A percentile compares a stretch with the other conserved stretches of the same genome.
Evolutionary conservation across 306 rosid species (phyloP).

Genomic region (Quercus alba): DNA sequence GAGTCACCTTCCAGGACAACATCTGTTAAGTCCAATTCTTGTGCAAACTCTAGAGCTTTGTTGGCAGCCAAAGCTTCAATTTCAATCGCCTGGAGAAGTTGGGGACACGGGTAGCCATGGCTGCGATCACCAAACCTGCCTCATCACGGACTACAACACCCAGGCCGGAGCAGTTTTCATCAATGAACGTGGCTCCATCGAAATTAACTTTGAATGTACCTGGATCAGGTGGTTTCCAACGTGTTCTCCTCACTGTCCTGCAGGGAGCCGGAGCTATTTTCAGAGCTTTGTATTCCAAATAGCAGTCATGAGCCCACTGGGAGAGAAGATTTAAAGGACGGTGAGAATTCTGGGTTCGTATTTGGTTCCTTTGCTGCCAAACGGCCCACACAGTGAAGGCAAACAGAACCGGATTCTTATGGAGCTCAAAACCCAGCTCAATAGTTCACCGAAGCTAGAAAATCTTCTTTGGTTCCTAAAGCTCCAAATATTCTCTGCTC

Average conservation of each 20-base stretch:
- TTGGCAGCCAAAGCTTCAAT: too few species aligned
- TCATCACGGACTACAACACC: fast-evolving
- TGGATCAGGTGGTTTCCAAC: too few species aligned
- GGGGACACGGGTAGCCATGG: too few species aligned
- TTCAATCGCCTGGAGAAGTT: fast-evolving
- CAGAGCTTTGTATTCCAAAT: fast-evolving
- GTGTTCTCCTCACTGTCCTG: fast-evolving
- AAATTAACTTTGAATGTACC: fast-evolving
- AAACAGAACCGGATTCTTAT: fast-evolving
- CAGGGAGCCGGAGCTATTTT: fast-evolving
- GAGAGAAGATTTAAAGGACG: too few species aligned
- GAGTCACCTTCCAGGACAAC: too few species aligned
- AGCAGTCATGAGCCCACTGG: too few species aligned
- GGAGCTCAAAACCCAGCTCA: too few species aligned
- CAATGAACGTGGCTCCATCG: fast-evolving
- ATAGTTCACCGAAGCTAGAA: fast-evolving
- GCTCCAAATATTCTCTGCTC: fast-evolving
- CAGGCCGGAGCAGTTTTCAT: fast-evolving
- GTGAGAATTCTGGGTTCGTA: fast-evolving
- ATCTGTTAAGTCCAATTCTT: fast-evolving
- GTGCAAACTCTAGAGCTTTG: too few species aligned
- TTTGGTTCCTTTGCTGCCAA: too few species aligned
- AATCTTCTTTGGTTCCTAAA: too few species aligned
- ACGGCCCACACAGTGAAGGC: too few species aligned
- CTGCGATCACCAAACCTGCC: too few species aligned